phyloP scores from a whole-genome alignment of 225 moss, liverwort and hornwort genomes.

The Pseudisothecium myosuroides region DNA sequence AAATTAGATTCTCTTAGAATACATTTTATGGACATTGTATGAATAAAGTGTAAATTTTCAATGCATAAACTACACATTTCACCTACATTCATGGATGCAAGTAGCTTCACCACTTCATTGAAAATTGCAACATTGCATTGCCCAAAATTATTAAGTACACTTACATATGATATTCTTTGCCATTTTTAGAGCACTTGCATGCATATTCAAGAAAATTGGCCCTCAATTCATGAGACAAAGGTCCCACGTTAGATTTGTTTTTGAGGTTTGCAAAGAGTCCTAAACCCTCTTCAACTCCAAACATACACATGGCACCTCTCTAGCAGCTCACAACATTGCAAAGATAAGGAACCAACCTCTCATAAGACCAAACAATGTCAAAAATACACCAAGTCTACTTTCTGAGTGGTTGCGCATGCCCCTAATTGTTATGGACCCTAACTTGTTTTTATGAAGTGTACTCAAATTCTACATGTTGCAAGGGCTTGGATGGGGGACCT shows the following conservation, averaged over 20 bases:
- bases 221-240: no score
- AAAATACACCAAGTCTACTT: fast-evolving
- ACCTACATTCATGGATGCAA: no score
- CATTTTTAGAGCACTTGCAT: background rate
- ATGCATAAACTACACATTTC: no score
- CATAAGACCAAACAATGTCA: background rate
- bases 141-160: background rate
- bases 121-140: background rate
- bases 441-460: no score
- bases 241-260: fast-evolving
- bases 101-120: background rate
- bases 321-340: fast-evolving
- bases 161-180: fast-evolving
- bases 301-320: fast-evolving
- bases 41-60: no score
- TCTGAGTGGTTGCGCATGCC: fast-evolving
- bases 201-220: background rate
- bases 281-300: background rate
- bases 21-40: fast-evolving
- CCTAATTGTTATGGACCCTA: fast-evolving
- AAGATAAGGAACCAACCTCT: background rate
- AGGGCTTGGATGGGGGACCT: fast-evolving
- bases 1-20: background rate
- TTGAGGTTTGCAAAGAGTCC: fast-evolving
- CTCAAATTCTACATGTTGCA: no score